These are phyloP conservation scores for Zoysia japonica DNA, from an alignment of 176 grass and related monocot species.

Conservation along the genomic window DNA sequence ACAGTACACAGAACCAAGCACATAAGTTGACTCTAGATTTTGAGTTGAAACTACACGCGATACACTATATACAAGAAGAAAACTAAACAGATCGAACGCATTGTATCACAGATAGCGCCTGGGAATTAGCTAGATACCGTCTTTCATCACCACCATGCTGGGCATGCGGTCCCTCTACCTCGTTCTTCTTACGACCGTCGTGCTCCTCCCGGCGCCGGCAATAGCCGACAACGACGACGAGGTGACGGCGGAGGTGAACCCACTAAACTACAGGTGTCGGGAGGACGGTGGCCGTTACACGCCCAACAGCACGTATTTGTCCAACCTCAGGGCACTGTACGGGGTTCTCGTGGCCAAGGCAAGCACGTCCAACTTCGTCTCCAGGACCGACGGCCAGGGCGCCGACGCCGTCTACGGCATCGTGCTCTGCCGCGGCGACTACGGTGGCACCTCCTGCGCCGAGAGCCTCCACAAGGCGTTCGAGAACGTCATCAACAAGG, in stretches of 20 bases:
- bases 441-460: neutral
- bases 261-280: neutral
- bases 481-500: neutral
- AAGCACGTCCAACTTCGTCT: neutral
- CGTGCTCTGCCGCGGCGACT: slow-evolving; percentile 45
- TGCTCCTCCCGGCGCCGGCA: neutral
- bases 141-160: neutral
- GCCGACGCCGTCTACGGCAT: slow-evolving; percentile 1
- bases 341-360: neutral
- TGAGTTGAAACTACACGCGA: too few species aligned
- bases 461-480: slow-evolving; percentile 1
- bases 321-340: slow-evolving; percentile 32
- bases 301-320: neutral
- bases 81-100: too few species aligned
- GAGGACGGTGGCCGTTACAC: neutral
- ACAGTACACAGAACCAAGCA: too few species aligned
- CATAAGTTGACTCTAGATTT: too few species aligned
- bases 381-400: neutral
- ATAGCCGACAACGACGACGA: neutral
- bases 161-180: neutral
- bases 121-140: too few species aligned
- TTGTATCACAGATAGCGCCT: too few species aligned
- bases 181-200: neutral
- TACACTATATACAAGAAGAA: too few species aligned
- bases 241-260: neutral